Evolutionary conservation across 164 flowering plant species (phyloP).

Genomic region (Kingdonia uniflora): DNA sequence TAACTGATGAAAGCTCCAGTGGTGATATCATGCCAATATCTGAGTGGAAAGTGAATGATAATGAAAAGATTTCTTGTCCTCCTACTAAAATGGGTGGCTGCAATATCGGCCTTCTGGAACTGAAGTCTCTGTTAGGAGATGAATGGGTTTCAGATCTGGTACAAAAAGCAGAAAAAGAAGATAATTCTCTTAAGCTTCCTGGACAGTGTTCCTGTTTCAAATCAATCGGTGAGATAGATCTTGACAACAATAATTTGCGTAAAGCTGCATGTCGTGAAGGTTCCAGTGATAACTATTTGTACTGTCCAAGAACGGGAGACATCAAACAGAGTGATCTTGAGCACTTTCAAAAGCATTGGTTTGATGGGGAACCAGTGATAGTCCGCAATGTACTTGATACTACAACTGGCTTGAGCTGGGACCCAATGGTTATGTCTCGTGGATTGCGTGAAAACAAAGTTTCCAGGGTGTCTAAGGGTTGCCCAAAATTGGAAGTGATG

Average conservation of each 20-base stretch:
- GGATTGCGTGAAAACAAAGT: conserved; percentile 29
- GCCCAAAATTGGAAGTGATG: conserved; percentile 12
- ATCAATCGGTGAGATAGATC: background rate
- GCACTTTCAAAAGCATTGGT: background rate
- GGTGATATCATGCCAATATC: background rate
- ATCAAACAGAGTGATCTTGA: background rate
- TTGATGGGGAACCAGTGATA: background rate
- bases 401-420: no score
- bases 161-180: conserved; percentile 3
- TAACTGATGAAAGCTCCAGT: background rate
- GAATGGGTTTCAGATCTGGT: conserved; percentile 53
- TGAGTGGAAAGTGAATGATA: conserved; percentile 22
- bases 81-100: conserved; percentile 57
- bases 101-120: conserved; percentile 36
- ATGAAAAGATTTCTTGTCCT: conserved; percentile 42
- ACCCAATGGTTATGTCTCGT: conserved; percentile 31
- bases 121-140: conserved; percentile 43
- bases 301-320: background rate
- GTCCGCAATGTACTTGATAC: no score
- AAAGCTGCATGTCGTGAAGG: background rate
- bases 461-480: conserved; percentile 15
- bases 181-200: background rate
- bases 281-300: background rate
- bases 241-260: background rate
- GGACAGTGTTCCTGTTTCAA: background rate